These are phyloP conservation scores for Bifiguratus adelaidae DNA, from an alignment of 192 early-diverging fungal genomes.

Conservation along the genomic window DNA sequence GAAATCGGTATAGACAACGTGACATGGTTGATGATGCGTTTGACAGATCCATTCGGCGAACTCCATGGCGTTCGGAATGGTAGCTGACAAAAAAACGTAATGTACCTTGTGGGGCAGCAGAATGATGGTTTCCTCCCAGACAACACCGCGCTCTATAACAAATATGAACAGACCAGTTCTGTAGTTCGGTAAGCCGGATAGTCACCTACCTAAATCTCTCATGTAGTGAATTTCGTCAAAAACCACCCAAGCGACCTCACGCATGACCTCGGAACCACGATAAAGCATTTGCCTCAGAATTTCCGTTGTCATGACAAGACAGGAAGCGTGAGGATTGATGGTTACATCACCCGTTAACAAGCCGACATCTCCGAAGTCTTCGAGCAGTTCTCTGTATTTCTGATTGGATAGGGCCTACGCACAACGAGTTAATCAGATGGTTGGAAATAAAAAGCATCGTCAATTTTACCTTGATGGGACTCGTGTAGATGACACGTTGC, in stretches of 20 bases:
- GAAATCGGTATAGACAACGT: constrained; percentile 97
- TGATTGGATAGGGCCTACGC: constrained; percentile 87
- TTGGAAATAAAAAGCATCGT: not conserved
- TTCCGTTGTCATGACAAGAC: constrained; percentile 98
- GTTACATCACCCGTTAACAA: constrained; percentile 98
- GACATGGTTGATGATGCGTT: constrained; percentile 93
- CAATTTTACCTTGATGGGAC: constrained; percentile 78
- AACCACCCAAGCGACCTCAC: constrained; percentile 96
- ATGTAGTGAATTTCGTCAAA: constrained; percentile 99
- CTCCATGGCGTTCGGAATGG: constrained; percentile 97
- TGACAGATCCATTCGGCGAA: constrained; percentile 98
- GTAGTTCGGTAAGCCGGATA: too few species aligned
- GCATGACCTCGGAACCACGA: constrained; percentile 89
- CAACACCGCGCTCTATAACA: constrained; percentile 82
- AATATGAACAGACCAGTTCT: constrained; percentile 6
- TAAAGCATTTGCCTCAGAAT: constrained; percentile 97
- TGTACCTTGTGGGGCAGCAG: constrained; percentile 86
- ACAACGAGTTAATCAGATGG: not conserved
- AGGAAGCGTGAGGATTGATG: constrained; percentile 86
- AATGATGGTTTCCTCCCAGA: constrained; percentile 99
- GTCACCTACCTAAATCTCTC: constrained; percentile 66
- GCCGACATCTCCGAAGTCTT: constrained; percentile 96
- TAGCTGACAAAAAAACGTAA: constrained; percentile 94
- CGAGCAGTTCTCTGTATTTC: constrained; percentile 92
- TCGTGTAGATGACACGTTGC: constrained; percentile 94